Conservation (phyloP, 352 stramenopile species). For the Phytophthora macrochlamydospora region DNA sequence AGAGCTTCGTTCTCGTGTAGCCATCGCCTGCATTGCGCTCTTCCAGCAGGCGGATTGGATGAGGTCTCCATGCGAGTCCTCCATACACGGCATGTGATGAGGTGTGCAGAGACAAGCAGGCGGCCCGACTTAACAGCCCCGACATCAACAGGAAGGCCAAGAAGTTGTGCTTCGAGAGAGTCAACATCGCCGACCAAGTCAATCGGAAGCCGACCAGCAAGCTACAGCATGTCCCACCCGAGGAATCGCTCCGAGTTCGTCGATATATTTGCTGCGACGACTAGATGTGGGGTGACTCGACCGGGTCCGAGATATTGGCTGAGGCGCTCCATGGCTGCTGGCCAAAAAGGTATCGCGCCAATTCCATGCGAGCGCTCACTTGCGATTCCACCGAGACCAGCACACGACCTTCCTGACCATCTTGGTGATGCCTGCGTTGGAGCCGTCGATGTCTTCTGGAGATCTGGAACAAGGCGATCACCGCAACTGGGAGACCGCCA, state of each 20-base stretch:
- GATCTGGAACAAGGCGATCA: conserved; percentile 27
- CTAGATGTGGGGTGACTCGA: too few species aligned
- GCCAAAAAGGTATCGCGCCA: too few species aligned
- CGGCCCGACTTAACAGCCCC: background rate
- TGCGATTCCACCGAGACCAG: conserved; percentile 8
- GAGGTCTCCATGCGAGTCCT: conserved; percentile 1
- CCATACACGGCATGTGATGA: conserved; percentile 22
- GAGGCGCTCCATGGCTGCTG: too few species aligned
- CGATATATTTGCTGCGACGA: too few species aligned
- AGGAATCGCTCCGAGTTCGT: too few species aligned
- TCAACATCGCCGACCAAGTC: too few species aligned
- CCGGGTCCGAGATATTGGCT: too few species aligned
- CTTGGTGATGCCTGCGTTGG: conserved; percentile 11
- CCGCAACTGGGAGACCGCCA: conserved; percentile 66
- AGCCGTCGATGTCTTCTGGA: conserved; percentile 8
- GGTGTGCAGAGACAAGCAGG: background rate
- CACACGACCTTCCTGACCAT: background rate
- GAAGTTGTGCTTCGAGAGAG: too few species aligned
- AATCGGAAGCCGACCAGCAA: too few species aligned
- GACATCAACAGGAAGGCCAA: too few species aligned
- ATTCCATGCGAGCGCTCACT: conserved; percentile 11
- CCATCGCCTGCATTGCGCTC: background rate
- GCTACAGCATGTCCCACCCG: too few species aligned
- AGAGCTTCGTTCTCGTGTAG: background rate
- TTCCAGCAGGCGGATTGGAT: conserved; percentile 17